Conservation (phyloP, 2,329 filamentous ascomycete species). For the Westerdykella aurantiaca region DNA sequence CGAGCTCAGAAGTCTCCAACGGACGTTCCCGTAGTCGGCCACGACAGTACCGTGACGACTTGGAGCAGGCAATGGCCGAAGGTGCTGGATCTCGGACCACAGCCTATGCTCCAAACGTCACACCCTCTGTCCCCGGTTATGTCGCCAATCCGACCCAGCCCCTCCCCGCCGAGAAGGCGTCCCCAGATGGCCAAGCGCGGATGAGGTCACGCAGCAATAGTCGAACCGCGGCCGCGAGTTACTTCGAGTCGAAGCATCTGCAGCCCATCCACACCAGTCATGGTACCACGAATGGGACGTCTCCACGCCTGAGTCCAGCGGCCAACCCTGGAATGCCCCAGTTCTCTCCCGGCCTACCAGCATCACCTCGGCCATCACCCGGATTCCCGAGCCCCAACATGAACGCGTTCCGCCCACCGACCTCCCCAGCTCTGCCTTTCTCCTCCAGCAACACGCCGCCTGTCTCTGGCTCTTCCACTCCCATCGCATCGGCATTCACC, state of each 20-base stretch:
- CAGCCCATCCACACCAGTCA: slow-evolving; percentile 32
- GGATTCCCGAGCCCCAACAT: slow-evolving; percentile 32
- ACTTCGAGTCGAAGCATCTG: slow-evolving; percentile 35
- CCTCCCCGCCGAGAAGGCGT: slow-evolving; percentile 21
- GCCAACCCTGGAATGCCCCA: slow-evolving; percentile 14
- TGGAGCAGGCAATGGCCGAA: slow-evolving; percentile 47
- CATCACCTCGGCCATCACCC: slow-evolving; percentile 34
- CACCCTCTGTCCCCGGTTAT: slow-evolving; percentile 33
- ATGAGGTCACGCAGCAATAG: slow-evolving; percentile 36
- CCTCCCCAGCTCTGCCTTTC: slow-evolving; percentile 45
- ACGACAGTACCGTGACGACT: slow-evolving; percentile 47
- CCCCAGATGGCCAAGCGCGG: slow-evolving; percentile 22
- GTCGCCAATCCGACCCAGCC: slow-evolving; percentile 25
- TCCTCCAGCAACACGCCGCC: slow-evolving; percentile 52
- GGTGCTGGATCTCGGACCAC: slow-evolving; percentile 33
- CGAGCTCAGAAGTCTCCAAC: slow-evolving; percentile 49
- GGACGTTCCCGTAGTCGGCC: slow-evolving; percentile 51
- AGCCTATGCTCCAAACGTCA: slow-evolving; percentile 25
- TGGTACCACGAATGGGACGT: slow-evolving; percentile 13
- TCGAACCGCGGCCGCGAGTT: slow-evolving; percentile 25
- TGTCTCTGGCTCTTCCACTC: slow-evolving; percentile 43
- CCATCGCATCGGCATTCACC: slow-evolving; percentile 33
- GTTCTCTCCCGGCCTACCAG: slow-evolving; percentile 29
- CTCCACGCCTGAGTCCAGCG: slow-evolving; percentile 21
- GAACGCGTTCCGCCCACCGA: slow-evolving; percentile 33